Evolutionary conservation across 2,329 filamentous ascomycete genomes (phyloP).

Genomic region (Claviceps quebecensis): DNA sequence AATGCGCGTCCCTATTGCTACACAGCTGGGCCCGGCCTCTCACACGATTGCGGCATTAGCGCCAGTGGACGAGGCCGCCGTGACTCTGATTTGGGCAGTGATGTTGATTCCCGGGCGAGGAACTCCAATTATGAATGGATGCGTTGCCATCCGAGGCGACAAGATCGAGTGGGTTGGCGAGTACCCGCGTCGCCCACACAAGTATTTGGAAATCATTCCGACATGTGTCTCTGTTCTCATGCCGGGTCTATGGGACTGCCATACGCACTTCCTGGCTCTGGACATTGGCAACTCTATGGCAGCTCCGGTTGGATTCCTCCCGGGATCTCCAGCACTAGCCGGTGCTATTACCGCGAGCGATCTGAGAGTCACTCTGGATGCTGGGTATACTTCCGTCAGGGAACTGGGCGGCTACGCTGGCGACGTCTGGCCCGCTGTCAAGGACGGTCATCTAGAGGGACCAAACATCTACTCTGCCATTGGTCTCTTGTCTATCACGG

Average conservation of each 20-base stretch:
- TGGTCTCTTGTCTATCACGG: constrained; percentile 29
- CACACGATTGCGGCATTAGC: constrained; percentile 3
- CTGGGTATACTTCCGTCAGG: constrained; percentile 36
- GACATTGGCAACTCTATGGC: constrained; percentile 2
- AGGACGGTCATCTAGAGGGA: constrained; percentile 29
- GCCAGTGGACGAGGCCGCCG: constrained; percentile 1
- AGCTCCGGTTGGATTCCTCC: constrained; percentile 1
- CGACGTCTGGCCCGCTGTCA: constrained; percentile 27
- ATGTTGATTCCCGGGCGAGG: constrained; percentile 25
- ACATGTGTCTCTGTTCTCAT: constrained; percentile 30
- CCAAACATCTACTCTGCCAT: constrained; percentile 35
- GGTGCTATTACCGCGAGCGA: constrained; percentile 10
- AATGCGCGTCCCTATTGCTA: constrained; percentile 8
- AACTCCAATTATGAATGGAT: constrained; percentile 17
- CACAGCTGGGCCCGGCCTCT: constrained; percentile 2
- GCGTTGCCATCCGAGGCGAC: constrained; percentile 22
- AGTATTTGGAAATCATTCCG: constrained; percentile 13
- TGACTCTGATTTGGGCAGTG: constrained; percentile 14
- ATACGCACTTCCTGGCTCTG: constrained; percentile 32
- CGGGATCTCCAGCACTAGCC: constrained; percentile 5
- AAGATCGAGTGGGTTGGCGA: constrained; percentile 25
- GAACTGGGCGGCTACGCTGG: constrained; percentile 33
- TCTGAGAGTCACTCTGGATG: constrained; percentile 25
- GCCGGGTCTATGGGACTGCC: constrained; percentile 40
- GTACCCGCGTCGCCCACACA: constrained; percentile 2